phyloP scores from a whole-genome alignment of 495 filamentous ascomycete species.

The Apodospora peruviana region DNA sequence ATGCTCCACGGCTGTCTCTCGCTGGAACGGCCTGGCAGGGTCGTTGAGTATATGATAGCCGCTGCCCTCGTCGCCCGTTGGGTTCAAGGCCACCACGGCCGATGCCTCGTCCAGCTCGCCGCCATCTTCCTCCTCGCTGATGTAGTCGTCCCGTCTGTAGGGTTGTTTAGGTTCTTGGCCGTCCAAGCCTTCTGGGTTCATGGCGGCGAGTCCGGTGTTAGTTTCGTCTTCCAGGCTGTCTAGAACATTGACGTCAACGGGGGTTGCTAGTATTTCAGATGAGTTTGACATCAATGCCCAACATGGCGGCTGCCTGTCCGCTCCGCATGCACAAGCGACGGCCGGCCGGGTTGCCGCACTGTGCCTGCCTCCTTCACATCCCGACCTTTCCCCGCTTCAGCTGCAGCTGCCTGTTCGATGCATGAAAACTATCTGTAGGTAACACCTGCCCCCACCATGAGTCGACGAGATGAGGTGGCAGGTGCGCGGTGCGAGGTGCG shows the following conservation, averaged over 20 bases:
- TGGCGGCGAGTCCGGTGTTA: background rate
- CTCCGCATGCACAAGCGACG: no score
- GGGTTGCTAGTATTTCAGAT: background rate
- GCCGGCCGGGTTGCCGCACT: no score
- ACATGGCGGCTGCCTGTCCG: background rate
- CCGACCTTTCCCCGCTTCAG: background rate
- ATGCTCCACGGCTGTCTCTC: constrained; percentile 15
- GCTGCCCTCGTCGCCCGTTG: constrained; percentile 10
- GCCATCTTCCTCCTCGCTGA: constrained; percentile 1
- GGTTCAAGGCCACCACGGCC: constrained; percentile 1
- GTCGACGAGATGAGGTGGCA: no score
- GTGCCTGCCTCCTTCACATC: background rate
- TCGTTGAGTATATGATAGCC: constrained; percentile 19
- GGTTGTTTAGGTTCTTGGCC: background rate
- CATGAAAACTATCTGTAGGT: no score
- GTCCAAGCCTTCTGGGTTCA: background rate
- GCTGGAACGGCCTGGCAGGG: constrained; percentile 14
- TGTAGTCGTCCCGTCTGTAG: background rate
- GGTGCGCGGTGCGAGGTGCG: no score
- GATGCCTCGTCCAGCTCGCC: constrained; percentile 1
- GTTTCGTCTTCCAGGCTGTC: background rate
- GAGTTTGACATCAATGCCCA: background rate
- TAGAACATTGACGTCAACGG: background rate
- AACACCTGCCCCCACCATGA: no score
- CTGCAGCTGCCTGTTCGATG: background rate